A percentile compares a stretch with the other conserved stretches of the same genome.
Evolutionary conservation across 1,284 basidiomycete genomes (phyloP).

Genomic region (Bjerkandera adusta): DNA sequence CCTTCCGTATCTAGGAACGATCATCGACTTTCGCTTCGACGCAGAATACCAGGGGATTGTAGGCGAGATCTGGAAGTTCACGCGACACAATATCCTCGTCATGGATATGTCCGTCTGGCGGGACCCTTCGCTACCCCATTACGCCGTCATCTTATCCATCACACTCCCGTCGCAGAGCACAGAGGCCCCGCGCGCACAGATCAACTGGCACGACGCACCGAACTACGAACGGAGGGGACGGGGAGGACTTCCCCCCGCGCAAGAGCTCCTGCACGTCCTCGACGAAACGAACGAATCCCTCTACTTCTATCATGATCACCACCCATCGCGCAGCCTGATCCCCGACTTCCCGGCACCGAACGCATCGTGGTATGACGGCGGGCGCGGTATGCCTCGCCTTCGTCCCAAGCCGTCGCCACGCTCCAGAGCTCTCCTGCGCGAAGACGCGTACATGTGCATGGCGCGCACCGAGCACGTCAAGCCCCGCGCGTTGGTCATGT

Average conservation of each 20-base stretch:
- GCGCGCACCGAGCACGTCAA: neutral
- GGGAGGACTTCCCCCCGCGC: neutral
- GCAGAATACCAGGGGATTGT: conserved; percentile 7
- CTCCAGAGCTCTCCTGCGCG: neutral
- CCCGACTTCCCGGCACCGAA: conserved; percentile 18
- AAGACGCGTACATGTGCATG: conserved; percentile 1
- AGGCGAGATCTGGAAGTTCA: conserved; percentile 15
- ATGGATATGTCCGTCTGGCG: neutral
- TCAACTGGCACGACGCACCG: conserved; percentile 8
- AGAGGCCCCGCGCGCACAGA: neutral
- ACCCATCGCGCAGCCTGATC: neutral
- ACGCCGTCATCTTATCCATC: conserved; percentile 5
- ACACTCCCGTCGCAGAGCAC: neutral
- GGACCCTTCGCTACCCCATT: neutral
- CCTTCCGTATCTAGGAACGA: conserved; percentile 11
- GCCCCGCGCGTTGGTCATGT: conserved; percentile 8
- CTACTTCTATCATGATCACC: conserved; percentile 3
- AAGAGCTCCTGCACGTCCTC: conserved; percentile 11
- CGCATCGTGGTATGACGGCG: conserved; percentile 18
- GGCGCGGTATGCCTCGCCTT: conserved; percentile 16
- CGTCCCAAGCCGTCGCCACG: conserved; percentile 12
- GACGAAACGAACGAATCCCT: conserved; percentile 16
- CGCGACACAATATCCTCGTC: too few species aligned
- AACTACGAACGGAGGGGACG: too few species aligned
- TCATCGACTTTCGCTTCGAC: conserved; percentile 17